Percentiles rank a stretch among this genome's conserved stretches.
Evolutionary conservation across 345 rosid species (phyloP).

Genomic region (Corchorus olitorius): DNA sequence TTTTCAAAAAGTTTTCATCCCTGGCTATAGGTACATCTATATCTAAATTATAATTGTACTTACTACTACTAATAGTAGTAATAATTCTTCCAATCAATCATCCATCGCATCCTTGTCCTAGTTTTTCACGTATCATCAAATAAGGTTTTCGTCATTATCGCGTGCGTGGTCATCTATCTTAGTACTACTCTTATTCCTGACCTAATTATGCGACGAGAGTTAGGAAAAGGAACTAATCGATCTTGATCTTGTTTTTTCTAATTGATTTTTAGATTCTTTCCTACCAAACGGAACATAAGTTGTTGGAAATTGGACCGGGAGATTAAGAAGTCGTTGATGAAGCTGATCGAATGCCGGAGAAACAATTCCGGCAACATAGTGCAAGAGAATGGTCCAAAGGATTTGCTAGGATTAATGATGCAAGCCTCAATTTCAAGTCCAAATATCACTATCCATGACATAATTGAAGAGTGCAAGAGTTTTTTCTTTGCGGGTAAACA

Average conservation of each 20-base stretch:
- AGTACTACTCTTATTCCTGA: not conserved
- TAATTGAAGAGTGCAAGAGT: conserved; percentile 86
- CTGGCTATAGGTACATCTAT: conserved; percentile 60
- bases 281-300: conserved; percentile 63
- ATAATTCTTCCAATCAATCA: too few species aligned
- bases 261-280: conserved; percentile 52
- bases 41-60: too few species aligned
- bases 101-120: not conserved
- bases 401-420: conserved; percentile 59
- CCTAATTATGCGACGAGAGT: not conserved
- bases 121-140: not conserved
- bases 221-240: not conserved
- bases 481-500: conserved; percentile 95
- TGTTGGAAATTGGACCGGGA: conserved; percentile 78
- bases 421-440: conserved; percentile 43
- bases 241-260: not conserved
- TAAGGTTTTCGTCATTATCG: not conserved
- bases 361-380: conserved; percentile 4
- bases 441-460: conserved; percentile 48
- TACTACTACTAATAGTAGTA: not conserved
- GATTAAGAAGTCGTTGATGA: conserved; percentile 59
- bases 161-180: not conserved
- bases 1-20: conserved; percentile 66
- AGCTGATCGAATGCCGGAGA: conserved; percentile 54
- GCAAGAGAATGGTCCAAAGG: conserved; percentile 37